Conservation (phyloP, 192 early-diverging fungal genomes). For the Coemansia sp. region DNA sequence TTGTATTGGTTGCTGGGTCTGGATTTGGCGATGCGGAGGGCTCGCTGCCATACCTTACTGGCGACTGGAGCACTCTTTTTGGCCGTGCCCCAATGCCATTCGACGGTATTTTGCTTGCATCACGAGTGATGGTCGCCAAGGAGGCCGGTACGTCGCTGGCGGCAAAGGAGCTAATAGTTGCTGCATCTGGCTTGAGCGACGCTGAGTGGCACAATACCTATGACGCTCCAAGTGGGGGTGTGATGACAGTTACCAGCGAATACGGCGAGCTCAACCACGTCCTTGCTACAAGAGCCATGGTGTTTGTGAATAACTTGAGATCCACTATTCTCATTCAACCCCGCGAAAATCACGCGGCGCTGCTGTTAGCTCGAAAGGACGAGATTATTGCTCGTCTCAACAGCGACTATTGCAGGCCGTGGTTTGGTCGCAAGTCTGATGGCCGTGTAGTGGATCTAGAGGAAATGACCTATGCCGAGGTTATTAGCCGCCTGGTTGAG, state of each 20-base stretch:
- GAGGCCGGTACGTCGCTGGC: conserved; percentile 76
- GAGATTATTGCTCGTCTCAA: conserved; percentile 91
- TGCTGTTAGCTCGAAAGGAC: conserved; percentile 69
- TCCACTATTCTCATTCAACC: conserved; percentile 81
- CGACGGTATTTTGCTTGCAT: conserved; percentile 94
- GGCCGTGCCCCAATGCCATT: conserved; percentile 93
- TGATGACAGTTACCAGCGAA: conserved; percentile 86
- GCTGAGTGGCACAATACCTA: conserved; percentile 78
- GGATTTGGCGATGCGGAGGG: conserved; percentile 88
- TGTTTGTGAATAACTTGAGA: conserved; percentile 80
- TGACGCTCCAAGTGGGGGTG: conserved; percentile 60
- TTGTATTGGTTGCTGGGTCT: conserved; percentile 87
- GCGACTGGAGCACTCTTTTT: conserved; percentile 83
- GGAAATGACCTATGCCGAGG: conserved; percentile 92
- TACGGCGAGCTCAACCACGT: conserved; percentile 94
- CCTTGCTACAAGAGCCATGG: conserved; percentile 81
- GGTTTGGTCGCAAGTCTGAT: conserved; percentile 86
- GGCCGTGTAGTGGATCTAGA: conserved; percentile 77
- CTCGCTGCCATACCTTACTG: conserved; percentile 89
- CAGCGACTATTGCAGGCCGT: conserved; percentile 87
- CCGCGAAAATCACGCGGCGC: conserved; percentile 74
- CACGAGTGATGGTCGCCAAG: conserved; percentile 94
- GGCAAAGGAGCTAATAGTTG: conserved; percentile 88
- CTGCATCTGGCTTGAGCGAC: conserved; percentile 78
- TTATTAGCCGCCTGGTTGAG: conserved; percentile 78